Conservation (phyloP, 2,329 filamentous ascomycete species). For the Zasmidium angulare region DNA sequence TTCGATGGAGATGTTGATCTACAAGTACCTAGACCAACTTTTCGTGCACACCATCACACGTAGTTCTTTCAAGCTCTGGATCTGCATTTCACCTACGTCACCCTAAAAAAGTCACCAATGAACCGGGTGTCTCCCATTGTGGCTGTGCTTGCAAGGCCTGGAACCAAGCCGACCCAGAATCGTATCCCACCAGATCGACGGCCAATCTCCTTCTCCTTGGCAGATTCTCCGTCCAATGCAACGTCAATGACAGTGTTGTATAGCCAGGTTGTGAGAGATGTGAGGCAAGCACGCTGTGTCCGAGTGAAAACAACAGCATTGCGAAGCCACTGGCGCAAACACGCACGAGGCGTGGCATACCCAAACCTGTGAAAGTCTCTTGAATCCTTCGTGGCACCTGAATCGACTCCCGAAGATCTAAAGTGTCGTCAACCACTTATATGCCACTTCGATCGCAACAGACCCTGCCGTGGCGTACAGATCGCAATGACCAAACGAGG, state of each 20-base stretch:
- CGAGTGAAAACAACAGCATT: not conserved
- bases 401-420: not conserved
- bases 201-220: too few relatives aligned
- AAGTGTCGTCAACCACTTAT: not conserved
- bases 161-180: too few relatives aligned
- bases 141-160: not conserved
- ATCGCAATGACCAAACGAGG: not conserved
- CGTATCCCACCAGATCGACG: too few relatives aligned
- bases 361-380: not conserved
- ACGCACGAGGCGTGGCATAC: not conserved
- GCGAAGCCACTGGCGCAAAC: not conserved
- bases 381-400: not conserved
- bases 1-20: not conserved
- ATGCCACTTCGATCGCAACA: not conserved
- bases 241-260: too few relatives aligned
- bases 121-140: not conserved
- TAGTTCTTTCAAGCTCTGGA: not conserved
- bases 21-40: not conserved
- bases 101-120: not conserved
- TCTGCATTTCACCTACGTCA: not conserved
- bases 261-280: too few relatives aligned
- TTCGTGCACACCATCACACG: not conserved
- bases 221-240: too few relatives aligned
- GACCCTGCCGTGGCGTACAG: not conserved
- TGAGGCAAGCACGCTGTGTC: too few relatives aligned